Evolutionary conservation across 192 early-diverging fungal genomes (phyloP).

Genomic region (Mortierella hygrophila): DNA sequence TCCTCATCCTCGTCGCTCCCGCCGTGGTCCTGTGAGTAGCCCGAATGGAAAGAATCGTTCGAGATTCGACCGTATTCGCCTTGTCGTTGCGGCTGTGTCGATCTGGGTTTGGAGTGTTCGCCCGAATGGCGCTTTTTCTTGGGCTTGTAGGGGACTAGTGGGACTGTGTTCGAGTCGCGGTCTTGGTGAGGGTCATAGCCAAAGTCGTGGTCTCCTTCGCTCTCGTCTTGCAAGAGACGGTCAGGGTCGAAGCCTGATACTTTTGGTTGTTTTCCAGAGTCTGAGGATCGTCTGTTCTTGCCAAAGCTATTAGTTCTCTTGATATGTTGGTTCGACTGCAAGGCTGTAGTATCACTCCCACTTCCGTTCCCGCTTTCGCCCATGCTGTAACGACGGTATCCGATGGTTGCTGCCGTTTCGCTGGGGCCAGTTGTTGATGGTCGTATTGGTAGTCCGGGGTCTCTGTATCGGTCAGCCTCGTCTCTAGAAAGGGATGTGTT

Average conservation of each 20-base stretch:
- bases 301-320: slow-evolving; percentile 31
- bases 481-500: slow-evolving; percentile 7
- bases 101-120: neutral
- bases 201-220: slow-evolving; percentile 33
- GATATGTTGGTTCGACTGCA: slow-evolving; percentile 18
- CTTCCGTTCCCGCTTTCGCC: slow-evolving; percentile 34
- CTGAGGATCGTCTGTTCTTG: slow-evolving; percentile 12
- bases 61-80: slow-evolving; percentile 47
- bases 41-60: slow-evolving; percentile 44
- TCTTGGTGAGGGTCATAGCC: slow-evolving; percentile 11
- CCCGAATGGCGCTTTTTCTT: neutral
- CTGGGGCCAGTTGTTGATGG: neutral
- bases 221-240: slow-evolving; percentile 10
- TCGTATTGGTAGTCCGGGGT: slow-evolving; percentile 3
- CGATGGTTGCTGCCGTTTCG: neutral
- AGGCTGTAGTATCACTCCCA: slow-evolving; percentile 44
- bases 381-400: slow-evolving; percentile 32
- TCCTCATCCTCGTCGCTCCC: slow-evolving; percentile 31
- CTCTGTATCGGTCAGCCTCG: slow-evolving; percentile 38
- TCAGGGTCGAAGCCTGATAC: slow-evolving; percentile 23
- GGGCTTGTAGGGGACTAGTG: slow-evolving; percentile 31
- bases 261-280: neutral
- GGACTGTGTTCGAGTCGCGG: slow-evolving; percentile 31
- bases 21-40: slow-evolving; percentile 11
- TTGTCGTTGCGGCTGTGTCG: slow-evolving; percentile 29